These are phyloP conservation scores for Mortierella hygrophila DNA, from an alignment of 192 early-diverging fungal genomes.

Conservation along the genomic window DNA sequence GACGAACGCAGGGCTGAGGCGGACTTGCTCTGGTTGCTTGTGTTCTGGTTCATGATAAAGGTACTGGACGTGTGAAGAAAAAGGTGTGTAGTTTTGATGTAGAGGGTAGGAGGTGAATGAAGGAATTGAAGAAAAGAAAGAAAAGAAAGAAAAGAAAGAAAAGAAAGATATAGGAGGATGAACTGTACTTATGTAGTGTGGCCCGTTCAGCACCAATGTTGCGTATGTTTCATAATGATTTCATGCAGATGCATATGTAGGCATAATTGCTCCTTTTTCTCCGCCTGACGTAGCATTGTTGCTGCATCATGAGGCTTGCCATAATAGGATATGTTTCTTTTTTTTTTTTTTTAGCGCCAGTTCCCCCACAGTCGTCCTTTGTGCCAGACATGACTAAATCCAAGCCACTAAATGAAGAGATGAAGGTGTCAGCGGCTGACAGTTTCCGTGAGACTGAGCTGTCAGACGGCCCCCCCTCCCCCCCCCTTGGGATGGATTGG, in stretches of 20 bases:
- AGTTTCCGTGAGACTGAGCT: too few relatives aligned
- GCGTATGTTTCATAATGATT: not conserved
- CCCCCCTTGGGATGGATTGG: too few relatives aligned
- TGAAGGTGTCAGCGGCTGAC: too few relatives aligned
- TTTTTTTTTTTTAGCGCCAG: too few relatives aligned
- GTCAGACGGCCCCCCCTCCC: too few relatives aligned
- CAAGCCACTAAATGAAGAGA: too few relatives aligned
- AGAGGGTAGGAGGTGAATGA: not conserved
- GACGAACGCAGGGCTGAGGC: constrained; percentile 12
- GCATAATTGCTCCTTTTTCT: not conserved
- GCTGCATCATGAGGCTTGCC: not conserved
- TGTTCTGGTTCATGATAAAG: constrained; percentile 19
- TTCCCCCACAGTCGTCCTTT: too few relatives aligned
- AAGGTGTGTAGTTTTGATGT: not conserved
- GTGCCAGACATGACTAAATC: too few relatives aligned
- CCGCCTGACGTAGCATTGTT: not conserved
- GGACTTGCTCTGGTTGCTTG: not conserved
- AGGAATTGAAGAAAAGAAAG: not conserved
- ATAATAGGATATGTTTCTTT: not conserved
- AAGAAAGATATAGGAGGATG: not conserved
- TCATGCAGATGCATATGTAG: not conserved
- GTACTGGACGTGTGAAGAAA: constrained; percentile 11
- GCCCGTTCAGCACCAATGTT: not conserved
- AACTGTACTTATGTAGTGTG: not conserved
- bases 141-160: not conserved